These are phyloP conservation scores for Diaporthe nobilis DNA, from an alignment of 2,329 filamentous ascomycete species.

Conservation along the genomic window DNA sequence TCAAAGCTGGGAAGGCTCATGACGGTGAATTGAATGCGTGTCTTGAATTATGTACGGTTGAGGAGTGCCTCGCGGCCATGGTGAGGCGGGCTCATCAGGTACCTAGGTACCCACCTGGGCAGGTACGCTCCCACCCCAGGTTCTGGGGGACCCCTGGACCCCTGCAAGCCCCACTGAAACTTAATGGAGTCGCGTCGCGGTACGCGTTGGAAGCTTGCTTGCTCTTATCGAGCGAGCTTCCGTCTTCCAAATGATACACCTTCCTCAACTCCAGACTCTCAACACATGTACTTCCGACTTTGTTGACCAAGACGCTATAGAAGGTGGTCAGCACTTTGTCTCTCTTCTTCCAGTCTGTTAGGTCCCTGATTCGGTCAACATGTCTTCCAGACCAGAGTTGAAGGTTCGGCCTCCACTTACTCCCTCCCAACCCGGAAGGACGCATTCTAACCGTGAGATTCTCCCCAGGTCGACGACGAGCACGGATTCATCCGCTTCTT, in stretches of 20 bases:
- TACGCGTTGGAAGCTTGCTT: slow-evolving; percentile 23
- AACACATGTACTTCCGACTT: not conserved
- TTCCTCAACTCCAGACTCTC: not conserved
- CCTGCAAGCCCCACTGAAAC: slow-evolving; percentile 14
- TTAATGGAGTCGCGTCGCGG: slow-evolving; percentile 37
- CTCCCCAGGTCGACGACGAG: slow-evolving; percentile 88
- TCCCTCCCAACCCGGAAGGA: slow-evolving; percentile 1
- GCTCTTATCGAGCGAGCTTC: not conserved
- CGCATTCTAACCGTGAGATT: slow-evolving; percentile 38
- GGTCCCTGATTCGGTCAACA: slow-evolving; percentile 53
- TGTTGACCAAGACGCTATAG: not conserved
- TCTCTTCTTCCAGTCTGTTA: not conserved
- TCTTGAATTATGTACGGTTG: not conserved
- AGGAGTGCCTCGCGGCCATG: not conserved
- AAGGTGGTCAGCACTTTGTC: not conserved
- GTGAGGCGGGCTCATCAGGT: not conserved
- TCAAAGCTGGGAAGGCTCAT: not conserved
- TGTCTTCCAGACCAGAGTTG: slow-evolving; percentile 80
- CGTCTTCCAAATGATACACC: not conserved
- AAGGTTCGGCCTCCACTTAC: slow-evolving; percentile 64
- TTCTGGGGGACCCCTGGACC: slow-evolving; percentile 15
- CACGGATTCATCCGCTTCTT: slow-evolving; percentile 97
- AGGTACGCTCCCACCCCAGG: not conserved
- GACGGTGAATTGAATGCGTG: not conserved
- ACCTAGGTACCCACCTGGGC: not conserved